phyloP scores from a whole-genome alignment of 2,329 filamentous ascomycete species.

The Emergomyces orientalis region DNA sequence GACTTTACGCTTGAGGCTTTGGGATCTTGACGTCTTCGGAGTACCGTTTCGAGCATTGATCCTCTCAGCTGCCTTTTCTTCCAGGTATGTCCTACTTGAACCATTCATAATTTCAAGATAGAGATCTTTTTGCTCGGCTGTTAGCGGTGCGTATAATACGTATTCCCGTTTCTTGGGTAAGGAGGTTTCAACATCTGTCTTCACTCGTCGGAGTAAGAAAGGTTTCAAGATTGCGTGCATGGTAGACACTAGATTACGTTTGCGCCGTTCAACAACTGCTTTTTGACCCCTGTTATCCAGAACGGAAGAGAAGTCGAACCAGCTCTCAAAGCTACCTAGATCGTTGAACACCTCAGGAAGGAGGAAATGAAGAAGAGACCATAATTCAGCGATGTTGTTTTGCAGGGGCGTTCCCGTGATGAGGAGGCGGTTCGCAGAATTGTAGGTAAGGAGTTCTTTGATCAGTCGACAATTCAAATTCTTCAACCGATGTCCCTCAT shows the following conservation, averaged over 20 bases:
- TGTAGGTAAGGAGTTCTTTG: slow-evolving; percentile 76
- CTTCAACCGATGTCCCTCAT: slow-evolving; percentile 95
- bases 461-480: slow-evolving; percentile 92
- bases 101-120: slow-evolving; percentile 80
- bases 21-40: slow-evolving; percentile 28
- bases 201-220: slow-evolving; percentile 75
- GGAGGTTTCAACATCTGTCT: slow-evolving; percentile 82
- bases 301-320: slow-evolving; percentile 94
- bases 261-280: slow-evolving; percentile 68
- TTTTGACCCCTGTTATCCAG: slow-evolving; percentile 72
- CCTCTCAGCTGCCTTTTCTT: slow-evolving; percentile 43
- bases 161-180: slow-evolving; percentile 97
- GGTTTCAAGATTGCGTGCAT: slow-evolving; percentile 91
- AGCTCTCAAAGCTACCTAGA: slow-evolving; percentile 83
- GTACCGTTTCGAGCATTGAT: slow-evolving; percentile 33
- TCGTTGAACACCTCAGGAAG: slow-evolving; percentile 89
- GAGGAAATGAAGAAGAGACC: slow-evolving; percentile 89
- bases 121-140: slow-evolving; percentile 78
- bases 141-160: slow-evolving; percentile 86
- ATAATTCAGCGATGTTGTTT: slow-evolving; percentile 89
- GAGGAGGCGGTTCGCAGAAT: slow-evolving; percentile 78
- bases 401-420: slow-evolving; percentile 94
- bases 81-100: slow-evolving; percentile 47
- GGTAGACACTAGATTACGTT: slow-evolving; percentile 70
- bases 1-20: slow-evolving; percentile 51